Evolutionary conservation across 2,329 filamentous ascomycete species (phyloP).

Genomic region (Leptodontidium sp.): DNA sequence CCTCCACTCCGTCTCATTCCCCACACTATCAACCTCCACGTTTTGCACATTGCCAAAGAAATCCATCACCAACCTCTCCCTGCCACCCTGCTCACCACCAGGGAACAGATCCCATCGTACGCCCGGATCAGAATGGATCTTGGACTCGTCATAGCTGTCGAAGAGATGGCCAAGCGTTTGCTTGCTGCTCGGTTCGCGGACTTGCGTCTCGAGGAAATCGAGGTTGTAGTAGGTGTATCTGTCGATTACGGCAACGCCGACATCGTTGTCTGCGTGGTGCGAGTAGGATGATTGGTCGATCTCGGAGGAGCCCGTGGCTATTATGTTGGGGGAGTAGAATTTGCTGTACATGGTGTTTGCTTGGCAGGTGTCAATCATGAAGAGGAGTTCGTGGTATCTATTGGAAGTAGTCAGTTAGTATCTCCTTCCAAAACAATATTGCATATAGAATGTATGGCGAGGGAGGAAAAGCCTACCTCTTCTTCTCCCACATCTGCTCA

Average conservation of each 20-base stretch:
- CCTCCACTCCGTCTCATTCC: constrained; percentile 62
- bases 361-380: constrained; percentile 99
- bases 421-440: neutral
- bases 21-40: constrained; percentile 77
- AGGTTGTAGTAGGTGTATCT: constrained; percentile 99
- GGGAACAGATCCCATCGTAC: constrained; percentile 95
- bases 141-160: constrained; percentile 92
- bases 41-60: constrained; percentile 99
- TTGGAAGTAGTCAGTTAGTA: neutral
- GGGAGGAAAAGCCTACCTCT: constrained; percentile 62
- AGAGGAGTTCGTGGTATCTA: constrained; percentile 94
- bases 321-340: constrained; percentile 97
- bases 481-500: constrained; percentile 99
- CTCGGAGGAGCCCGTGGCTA: constrained; percentile 95
- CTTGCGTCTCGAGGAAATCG: constrained; percentile 92
- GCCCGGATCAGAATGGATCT: constrained; percentile 93
- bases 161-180: constrained; percentile 93
- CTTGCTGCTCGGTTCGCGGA: constrained; percentile 85
- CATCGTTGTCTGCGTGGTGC: constrained; percentile 97
- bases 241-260: constrained; percentile 97
- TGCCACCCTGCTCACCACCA: constrained; percentile 79
- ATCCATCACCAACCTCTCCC: constrained; percentile 86
- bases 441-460: neutral
- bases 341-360: constrained; percentile 99
- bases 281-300: constrained; percentile 97